phyloP scores from a whole-genome alignment of 257 asterid species.

The Gentiana macrophylla region DNA sequence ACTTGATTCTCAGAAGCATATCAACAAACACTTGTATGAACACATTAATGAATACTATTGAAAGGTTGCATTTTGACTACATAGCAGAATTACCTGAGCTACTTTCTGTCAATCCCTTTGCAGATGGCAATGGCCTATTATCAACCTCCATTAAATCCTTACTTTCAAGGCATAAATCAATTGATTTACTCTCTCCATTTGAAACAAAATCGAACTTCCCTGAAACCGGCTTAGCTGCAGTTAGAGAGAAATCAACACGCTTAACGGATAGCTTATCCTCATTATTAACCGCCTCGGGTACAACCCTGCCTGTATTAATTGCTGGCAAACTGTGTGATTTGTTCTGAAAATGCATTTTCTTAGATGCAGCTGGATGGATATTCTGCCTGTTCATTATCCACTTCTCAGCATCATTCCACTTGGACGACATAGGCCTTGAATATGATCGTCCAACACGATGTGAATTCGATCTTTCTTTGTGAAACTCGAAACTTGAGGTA shows the following conservation, averaged over 20 bases:
- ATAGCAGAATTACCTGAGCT: conserved; percentile 37
- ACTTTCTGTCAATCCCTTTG: conserved; percentile 48
- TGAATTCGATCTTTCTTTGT: conserved; percentile 66
- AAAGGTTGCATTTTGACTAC: background rate
- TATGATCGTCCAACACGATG: conserved; percentile 47
- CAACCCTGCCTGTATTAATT: conserved; percentile 37
- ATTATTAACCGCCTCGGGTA: conserved; percentile 36
- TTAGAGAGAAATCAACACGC: conserved; percentile 66
- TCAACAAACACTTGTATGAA: background rate
- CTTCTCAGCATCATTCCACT: conserved; percentile 98
- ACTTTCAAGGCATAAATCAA: conserved; percentile 47
- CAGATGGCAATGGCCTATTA: conserved; percentile 25
- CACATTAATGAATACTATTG: no score
- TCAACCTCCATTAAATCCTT: conserved; percentile 54
- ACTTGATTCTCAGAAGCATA: background rate
- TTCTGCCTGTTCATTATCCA: conserved; percentile 85
- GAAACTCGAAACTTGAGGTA: conserved; percentile 96
- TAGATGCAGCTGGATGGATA: conserved; percentile 34
- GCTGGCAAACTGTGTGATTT: conserved; percentile 30
- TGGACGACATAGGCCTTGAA: conserved; percentile 74
- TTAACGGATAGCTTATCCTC: conserved; percentile 51
- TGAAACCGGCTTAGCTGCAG: conserved; percentile 26
- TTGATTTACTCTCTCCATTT: conserved; percentile 18
- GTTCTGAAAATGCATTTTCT: conserved; percentile 39
- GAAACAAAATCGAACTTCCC: conserved; percentile 36